Evolutionary conservation across 176 grass and related monocot genomes (phyloP).

Genomic region (Oryza rufipogon): DNA sequence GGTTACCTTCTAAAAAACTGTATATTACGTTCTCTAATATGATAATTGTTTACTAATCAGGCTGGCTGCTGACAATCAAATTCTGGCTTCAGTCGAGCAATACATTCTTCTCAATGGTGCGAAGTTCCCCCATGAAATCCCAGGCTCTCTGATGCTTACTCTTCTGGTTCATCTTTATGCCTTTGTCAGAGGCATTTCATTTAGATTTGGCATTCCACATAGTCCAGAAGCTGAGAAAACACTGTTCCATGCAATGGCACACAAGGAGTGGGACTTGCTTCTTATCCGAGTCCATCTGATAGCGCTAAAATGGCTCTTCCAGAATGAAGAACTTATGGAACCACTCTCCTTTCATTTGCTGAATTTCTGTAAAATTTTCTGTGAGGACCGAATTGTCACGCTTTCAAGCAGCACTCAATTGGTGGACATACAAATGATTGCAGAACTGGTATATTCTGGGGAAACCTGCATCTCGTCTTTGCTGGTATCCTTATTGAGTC

Average conservation of each 20-base stretch:
- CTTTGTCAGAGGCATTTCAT: slow-evolving; percentile 67
- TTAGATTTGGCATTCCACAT: slow-evolving; percentile 46
- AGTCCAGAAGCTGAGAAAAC: slow-evolving; percentile 82
- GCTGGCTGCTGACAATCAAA: slow-evolving; percentile 66
- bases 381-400: slow-evolving; percentile 49
- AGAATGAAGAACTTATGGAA: slow-evolving; percentile 64
- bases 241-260: slow-evolving; percentile 63
- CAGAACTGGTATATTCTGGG: slow-evolving; percentile 66
- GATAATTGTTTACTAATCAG: slow-evolving; percentile 54
- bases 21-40: slow-evolving; percentile 28
- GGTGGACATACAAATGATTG: slow-evolving; percentile 74
- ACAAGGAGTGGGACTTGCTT: slow-evolving; percentile 77
- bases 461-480: slow-evolving; percentile 55
- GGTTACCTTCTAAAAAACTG: slow-evolving; percentile 17
- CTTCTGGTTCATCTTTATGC: slow-evolving; percentile 85
- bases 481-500: slow-evolving; percentile 63
- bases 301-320: slow-evolving; percentile 89
- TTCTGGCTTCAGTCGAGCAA: slow-evolving; percentile 90
- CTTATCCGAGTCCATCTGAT: slow-evolving; percentile 55
- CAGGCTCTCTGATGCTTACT: slow-evolving; percentile 64
- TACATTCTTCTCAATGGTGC: slow-evolving; percentile 85
- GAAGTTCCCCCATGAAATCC: slow-evolving; percentile 53
- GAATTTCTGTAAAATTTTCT: slow-evolving; percentile 74
- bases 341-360: slow-evolving; percentile 67
- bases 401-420: slow-evolving; percentile 48